Evolutionary conservation across 1,284 basidiomycete species (phyloP), one percentile per base, ranked within the genome.

Genomic region (Cutaneotrichosporon cutaneum): DNA sequence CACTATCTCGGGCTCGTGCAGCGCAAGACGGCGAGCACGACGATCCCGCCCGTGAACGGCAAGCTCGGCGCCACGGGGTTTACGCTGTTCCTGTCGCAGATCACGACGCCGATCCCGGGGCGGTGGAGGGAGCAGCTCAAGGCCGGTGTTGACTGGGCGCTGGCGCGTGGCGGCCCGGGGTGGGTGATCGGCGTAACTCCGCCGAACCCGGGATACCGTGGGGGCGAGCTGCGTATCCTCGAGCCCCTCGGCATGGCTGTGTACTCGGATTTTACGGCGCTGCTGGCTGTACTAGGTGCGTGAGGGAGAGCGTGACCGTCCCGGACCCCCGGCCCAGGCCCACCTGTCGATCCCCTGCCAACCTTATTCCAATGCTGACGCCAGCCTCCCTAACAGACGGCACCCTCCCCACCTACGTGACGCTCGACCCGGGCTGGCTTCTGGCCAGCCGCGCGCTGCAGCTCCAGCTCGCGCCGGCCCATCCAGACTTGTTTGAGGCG

Each of bases 371-470:
- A 13, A 3, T n/a, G 44, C 44, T 45, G n/a, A 45, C 44, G 16
- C 8, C 21, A 45, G 44, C 59, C 26, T 27, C 33, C 9, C 21
- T 60, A 1, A 42, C 54, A 11, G 47, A 56, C 27, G 59, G 59
- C 35, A 56, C 59, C 3, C n/a, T 33, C 0, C 59, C 59, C n/a
- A 42, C 39, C 1, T 59, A 47, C 44, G 26, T 59, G 22, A 59
- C 51, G 13, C 53, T 39, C 11, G 58, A 59, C 26, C 30, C 52
- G n/a, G 32, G 47, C 21, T 60, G 59, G 59, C 47, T 60, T 3
- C 39, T 60, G 27, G 54, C 59, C 30, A 44, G 47, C 35, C 59
- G 59, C n/a, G 59, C 59, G 10, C 59, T 60, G 27, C 59, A 60
- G 48, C 35, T 60, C 24, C 44, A 52, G 4, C 39, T 55, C 35